phyloP scores from a whole-genome alignment of 805 yeast species.

The Sungouiozyma intestinalis region DNA sequence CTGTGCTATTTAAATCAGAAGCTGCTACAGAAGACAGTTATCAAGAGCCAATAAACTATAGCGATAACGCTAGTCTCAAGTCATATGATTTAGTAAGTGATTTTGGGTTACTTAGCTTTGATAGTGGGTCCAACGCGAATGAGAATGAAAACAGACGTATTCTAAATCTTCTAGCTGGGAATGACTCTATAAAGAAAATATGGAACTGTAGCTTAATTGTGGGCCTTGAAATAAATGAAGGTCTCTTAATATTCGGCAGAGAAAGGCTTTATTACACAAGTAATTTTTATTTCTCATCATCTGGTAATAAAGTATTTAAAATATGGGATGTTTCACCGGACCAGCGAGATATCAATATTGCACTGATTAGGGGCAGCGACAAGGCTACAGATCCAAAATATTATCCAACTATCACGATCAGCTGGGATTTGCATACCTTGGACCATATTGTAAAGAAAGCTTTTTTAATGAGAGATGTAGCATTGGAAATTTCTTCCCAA shows the following conservation, averaged over 20 bases:
- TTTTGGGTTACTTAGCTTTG: conserved; percentile 26
- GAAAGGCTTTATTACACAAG: conserved; percentile 58
- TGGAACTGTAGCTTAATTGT: conserved; percentile 69
- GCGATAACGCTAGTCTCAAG: conserved; percentile 6
- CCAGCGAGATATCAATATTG: conserved; percentile 59
- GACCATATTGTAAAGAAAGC: conserved; percentile 63
- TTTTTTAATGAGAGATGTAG: conserved; percentile 69
- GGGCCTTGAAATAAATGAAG: conserved; percentile 70
- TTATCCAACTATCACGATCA: conserved; percentile 29
- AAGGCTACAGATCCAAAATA: conserved; percentile 11
- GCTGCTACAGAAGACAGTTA: background rate
- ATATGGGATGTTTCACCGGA: conserved; percentile 52
- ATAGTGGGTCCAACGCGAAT: conserved; percentile 27
- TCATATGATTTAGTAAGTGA: conserved; percentile 40
- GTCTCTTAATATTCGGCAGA: conserved; percentile 60
- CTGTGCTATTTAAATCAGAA: background rate
- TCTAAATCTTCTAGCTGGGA: conserved; percentile 52
- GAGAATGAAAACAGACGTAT: conserved; percentile 68
- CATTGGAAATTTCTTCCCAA: conserved; percentile 63
- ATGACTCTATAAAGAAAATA: conserved; percentile 59
- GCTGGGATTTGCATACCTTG: conserved; percentile 52
- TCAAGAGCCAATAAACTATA: background rate
- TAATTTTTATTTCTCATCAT: conserved; percentile 44
- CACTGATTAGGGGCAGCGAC: conserved; percentile 43
- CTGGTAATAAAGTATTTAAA: conserved; percentile 48